Evolutionary conservation across 1,139 yeast species (phyloP).

Genomic region (Geotrichum carabidarum): DNA sequence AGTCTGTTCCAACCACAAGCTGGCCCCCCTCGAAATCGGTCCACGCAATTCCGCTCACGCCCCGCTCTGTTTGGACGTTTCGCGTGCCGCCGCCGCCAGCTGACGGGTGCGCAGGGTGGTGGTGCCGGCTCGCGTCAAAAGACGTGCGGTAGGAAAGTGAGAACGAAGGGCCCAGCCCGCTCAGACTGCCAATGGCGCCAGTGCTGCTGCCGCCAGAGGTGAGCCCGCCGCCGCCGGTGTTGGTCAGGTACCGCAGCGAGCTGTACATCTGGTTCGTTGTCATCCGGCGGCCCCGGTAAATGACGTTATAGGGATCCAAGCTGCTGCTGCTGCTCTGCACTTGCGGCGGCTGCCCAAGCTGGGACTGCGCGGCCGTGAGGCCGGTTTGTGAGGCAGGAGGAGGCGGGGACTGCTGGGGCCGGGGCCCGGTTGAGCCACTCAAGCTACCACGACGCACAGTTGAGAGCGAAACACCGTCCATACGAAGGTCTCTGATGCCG

Average conservation of each 20-base stretch:
- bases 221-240: not conserved
- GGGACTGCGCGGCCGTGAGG: not conserved
- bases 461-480: slow-evolving; percentile 14
- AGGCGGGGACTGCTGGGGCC: not conserved
- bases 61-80: slow-evolving; percentile 29
- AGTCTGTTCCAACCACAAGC: slow-evolving; percentile 37
- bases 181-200: not conserved
- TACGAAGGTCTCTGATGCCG: slow-evolving; percentile 13
- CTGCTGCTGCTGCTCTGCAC: not conserved
- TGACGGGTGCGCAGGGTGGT: slow-evolving; percentile 1
- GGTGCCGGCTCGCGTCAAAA: not conserved
- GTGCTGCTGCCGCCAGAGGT: not conserved
- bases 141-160: not conserved
- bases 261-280: not conserved
- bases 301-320: not conserved
- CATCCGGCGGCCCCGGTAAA: slow-evolving; percentile 3
- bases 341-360: not conserved
- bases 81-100: not conserved
- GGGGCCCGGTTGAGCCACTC: not conserved
- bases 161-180: not conserved
- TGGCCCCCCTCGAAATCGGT: slow-evolving; percentile 36
- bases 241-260: slow-evolving; percentile 4
- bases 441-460: not conserved
- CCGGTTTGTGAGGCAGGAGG: not conserved
- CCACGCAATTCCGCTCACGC: slow-evolving; percentile 38